Evolutionary conservation across 2,329 filamentous ascomycete genomes (phyloP).

Genomic region (Camptophora hylomeconis): DNA sequence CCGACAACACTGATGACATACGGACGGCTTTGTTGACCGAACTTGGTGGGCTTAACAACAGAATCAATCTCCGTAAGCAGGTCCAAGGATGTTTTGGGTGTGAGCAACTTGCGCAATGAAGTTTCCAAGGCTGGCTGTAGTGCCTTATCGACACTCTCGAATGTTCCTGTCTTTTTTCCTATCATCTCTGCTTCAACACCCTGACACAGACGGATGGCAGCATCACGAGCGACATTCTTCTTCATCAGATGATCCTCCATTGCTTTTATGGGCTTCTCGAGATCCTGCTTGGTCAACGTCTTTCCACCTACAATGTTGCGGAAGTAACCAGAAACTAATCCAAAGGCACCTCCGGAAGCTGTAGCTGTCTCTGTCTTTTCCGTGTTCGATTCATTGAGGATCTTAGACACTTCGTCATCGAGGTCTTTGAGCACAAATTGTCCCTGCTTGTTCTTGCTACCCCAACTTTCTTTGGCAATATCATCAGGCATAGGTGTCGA

Average conservation of each 20-base stretch:
- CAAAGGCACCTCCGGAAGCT: slow-evolving; percentile 66
- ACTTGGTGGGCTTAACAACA: slow-evolving; percentile 53
- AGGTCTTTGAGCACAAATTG: slow-evolving; percentile 90
- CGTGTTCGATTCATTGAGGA: slow-evolving; percentile 60
- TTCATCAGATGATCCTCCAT: slow-evolving; percentile 91
- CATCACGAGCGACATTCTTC: slow-evolving; percentile 95
- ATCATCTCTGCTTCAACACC: slow-evolving; percentile 82
- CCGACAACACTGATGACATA: slow-evolving; percentile 98
- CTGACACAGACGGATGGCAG: slow-evolving; percentile 78
- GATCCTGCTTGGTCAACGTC: slow-evolving; percentile 73
- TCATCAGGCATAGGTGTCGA: slow-evolving; percentile 43
- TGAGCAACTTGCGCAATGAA: slow-evolving; percentile 87
- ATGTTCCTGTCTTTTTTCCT: slow-evolving; percentile 81
- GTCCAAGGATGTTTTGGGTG: slow-evolving; percentile 86
- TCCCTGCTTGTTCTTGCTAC: slow-evolving; percentile 69
- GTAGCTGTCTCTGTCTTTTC: slow-evolving; percentile 40
- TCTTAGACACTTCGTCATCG: slow-evolving; percentile 83
- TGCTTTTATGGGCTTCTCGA: slow-evolving; percentile 82
- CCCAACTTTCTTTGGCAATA: slow-evolving; percentile 71
- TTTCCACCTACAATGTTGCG: slow-evolving; percentile 92
- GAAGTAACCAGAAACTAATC: slow-evolving; percentile 76
- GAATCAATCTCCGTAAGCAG: slow-evolving; percentile 84
- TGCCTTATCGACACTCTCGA: slow-evolving; percentile 74
- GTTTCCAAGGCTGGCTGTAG: slow-evolving; percentile 82
- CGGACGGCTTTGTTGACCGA: slow-evolving; percentile 56